These are phyloP conservation scores for Colletotrichum navitas DNA, from an alignment of 2,329 filamentous ascomycete species.

Conservation along the genomic window DNA sequence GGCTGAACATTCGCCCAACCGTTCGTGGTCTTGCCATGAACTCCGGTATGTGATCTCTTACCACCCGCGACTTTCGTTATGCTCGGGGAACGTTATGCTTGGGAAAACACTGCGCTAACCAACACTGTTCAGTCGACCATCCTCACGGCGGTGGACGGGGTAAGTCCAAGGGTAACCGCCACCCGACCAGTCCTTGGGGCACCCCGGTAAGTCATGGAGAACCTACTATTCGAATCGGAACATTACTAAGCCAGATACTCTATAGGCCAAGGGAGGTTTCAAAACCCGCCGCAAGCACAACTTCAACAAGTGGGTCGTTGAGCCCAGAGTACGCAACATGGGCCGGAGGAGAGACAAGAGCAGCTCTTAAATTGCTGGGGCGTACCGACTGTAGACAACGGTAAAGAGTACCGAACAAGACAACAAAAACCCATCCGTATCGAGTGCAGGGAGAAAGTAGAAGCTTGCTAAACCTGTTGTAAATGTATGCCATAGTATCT, in stretches of 20 bases:
- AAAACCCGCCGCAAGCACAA: conserved; percentile 93
- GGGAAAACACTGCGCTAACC: conserved; percentile 23
- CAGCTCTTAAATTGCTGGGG: conserved; percentile 8
- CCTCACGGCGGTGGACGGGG: conserved; percentile 98
- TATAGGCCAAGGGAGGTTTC: conserved; percentile 83
- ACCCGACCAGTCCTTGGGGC: conserved; percentile 97
- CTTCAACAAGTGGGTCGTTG: conserved; percentile 91
- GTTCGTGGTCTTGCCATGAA: conserved; percentile 99
- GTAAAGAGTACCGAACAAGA: not conserved
- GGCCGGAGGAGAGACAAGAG: conserved; percentile 83
- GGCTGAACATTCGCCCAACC: conserved; percentile 94
- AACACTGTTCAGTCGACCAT: conserved; percentile 77
- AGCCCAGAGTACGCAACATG: conserved; percentile 86
- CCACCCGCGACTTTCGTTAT: not conserved
- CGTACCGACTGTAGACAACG: not conserved
- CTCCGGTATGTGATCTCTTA: conserved; percentile 71
- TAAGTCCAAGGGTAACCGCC: conserved; percentile 98
- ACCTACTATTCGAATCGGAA: not conserved
- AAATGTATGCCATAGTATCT: conserved; percentile 39
- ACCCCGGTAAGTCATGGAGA: conserved; percentile 77
- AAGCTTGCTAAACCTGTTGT: conserved; percentile 21
- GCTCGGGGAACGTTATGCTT: too few relatives aligned
- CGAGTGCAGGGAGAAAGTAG: not conserved
- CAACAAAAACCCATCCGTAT: not conserved
- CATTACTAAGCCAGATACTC: conserved; percentile 47